Conservation (phyloP, 2,329 filamentous ascomycete genomes). For the Colletotrichum sp. region DNA sequence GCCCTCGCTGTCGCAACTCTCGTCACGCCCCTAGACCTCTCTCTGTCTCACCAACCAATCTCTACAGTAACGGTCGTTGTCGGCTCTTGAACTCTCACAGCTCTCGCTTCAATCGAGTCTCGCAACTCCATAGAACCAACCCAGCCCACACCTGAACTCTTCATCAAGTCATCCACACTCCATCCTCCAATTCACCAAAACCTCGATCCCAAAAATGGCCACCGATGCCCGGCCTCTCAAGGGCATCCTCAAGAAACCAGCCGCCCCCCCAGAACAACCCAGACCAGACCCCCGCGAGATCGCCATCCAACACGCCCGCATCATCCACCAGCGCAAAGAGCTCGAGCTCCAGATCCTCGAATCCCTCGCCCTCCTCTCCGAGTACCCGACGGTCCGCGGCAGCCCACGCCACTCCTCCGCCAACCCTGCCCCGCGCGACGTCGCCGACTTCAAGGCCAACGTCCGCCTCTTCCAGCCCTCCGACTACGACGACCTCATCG, state of each 20-base stretch:
- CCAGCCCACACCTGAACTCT: background rate
- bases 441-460: constrained; percentile 66
- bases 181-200: background rate
- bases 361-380: constrained; percentile 74
- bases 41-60: background rate
- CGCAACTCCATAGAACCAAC: background rate
- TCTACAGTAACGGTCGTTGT: background rate
- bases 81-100: background rate
- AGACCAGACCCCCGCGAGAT: constrained; percentile 60
- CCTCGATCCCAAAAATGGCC: constrained; percentile 45
- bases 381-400: constrained; percentile 48
- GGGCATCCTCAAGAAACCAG: constrained; percentile 65
- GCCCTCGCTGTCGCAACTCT: background rate
- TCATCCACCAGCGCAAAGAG: constrained; percentile 83
- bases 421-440: constrained; percentile 62
- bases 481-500: constrained; percentile 88
- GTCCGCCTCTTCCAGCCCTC: constrained; percentile 80
- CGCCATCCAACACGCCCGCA: constrained; percentile 81
- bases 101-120: background rate
- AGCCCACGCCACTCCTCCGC: constrained; percentile 44
- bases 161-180: background rate
- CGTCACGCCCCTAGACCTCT: background rate
- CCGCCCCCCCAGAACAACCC: constrained; percentile 39
- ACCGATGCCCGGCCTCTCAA: constrained; percentile 45
- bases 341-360: constrained; percentile 77